Percentiles rank a stretch among this genome's conserved stretches.
Conservation (phyloP, 331 rosid genomes). For the Quercus phellos region DNA sequence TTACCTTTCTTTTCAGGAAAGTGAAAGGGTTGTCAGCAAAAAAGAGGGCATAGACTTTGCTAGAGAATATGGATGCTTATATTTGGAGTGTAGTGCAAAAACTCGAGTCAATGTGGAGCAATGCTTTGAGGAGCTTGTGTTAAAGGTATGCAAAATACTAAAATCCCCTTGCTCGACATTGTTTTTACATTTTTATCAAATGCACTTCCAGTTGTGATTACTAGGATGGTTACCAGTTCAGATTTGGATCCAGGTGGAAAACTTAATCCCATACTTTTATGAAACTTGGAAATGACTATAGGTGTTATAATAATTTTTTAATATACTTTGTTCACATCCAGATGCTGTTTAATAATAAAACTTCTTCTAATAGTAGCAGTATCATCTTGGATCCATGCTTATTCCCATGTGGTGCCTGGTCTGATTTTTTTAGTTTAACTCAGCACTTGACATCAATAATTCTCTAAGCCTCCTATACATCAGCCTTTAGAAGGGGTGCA, state of each 20-base stretch:
- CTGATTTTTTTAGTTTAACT: neutral
- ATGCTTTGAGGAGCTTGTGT: constrained; percentile 84
- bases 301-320: neutral
- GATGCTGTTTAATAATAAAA: neutral
- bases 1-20: constrained; percentile 48
- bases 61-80: constrained; percentile 79
- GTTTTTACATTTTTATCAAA: neutral
- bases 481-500: neutral
- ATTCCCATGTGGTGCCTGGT: neutral
- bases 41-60: constrained; percentile 78
- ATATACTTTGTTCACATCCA: neutral
- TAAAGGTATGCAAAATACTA: constrained; percentile 48
- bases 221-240: neutral
- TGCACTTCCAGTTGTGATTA: neutral
- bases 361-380: neutral
- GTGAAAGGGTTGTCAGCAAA: constrained; percentile 74
- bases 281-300: neutral
- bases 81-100: constrained; percentile 80
- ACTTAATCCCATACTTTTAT: neutral
- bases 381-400: neutral
- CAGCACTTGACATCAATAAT: neutral
- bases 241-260: neutral
- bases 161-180: neutral
- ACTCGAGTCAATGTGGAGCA: constrained; percentile 73
- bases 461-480: neutral